Base-by-base conservation (phyloP, 2,329 filamentous ascomycete species). In the Esteya vermicola region DNA sequence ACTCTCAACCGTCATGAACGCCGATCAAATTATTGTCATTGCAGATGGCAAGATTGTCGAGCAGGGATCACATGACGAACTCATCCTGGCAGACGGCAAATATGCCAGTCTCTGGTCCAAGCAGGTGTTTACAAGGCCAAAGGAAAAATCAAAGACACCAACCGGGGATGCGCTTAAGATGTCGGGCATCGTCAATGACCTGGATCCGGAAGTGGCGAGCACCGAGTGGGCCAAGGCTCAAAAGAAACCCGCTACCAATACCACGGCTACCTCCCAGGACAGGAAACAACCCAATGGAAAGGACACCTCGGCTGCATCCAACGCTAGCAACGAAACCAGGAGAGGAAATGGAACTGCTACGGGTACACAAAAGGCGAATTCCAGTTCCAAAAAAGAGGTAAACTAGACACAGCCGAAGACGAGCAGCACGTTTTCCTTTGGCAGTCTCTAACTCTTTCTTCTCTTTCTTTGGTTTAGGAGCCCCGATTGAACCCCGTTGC, bases 1-100 rank as follows among this genome's bases (percentile, higher is more conserved):
- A 9, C 60, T 84, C 20, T 81, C 79, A 0, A 85, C 80, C 0
- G 75, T 84, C 40, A 75, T 79, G 61, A 77, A 78, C 46, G 76
- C 78, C 3, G 75, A 82, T 48, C 64, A 67, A 20, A 81, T 82
- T 43, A 67, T 81, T 39, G 78, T 82, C 9, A 65, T 83, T 33
- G 65, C 71, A 33, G 64, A 74, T 39, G 78, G 78, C 10, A 61
- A 68, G 46, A 66, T 82, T 36, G 62, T 72, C n/a, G 77, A 82
- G 51, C 64, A 73, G 47, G 78, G 78, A 9, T 68, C 57, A 30
- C 78, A 82, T 43, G 63, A 70, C 6, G 65, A 72, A 19, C 57
- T 82, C 18, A 62, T 82, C 36, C 56, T 61, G 10, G 57, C 63
- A n/a, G 62, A 67, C 8, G 77, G 78, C 3, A 69, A 72, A 57